phyloP scores from a whole-genome alignment of 495 filamentous ascomycete genomes.

The Trichoderma asperelloides region DNA sequence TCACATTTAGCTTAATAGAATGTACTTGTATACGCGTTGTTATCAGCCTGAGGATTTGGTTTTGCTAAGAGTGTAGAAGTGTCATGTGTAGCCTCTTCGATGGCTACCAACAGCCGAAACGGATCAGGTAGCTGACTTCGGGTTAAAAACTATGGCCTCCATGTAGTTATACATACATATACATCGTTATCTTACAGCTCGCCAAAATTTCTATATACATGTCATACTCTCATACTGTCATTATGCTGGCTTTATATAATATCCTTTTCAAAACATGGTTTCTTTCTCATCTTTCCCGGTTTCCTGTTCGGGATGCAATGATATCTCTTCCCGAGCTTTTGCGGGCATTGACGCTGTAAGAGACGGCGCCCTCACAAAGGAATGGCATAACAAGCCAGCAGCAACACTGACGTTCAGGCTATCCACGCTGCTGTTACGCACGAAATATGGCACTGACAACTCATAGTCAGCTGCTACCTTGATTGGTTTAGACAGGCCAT shows the following conservation, averaged over 20 bases:
- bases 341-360: not conserved
- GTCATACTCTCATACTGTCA: not conserved
- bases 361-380: constrained; percentile 30
- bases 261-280: not conserved
- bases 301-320: not conserved
- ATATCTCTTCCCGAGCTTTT: constrained; percentile 12
- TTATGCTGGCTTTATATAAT: not conserved
- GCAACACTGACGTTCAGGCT: constrained; percentile 86
- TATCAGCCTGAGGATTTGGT: too few species aligned
- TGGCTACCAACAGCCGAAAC: too few species aligned
- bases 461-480: constrained; percentile 53
- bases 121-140: too few species aligned
- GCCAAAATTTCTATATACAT: not conserved
- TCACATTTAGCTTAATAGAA: too few species aligned
- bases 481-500: constrained; percentile 56
- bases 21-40: too few species aligned
- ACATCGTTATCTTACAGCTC: not conserved
- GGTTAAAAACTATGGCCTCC: too few species aligned
- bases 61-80: too few species aligned
- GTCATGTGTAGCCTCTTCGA: too few species aligned
- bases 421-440: constrained; percentile 45
- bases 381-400: constrained; percentile 62
- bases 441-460: constrained; percentile 41
- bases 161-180: not conserved
- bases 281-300: constrained; percentile 17